phyloP scores from a whole-genome alignment of 2,329 filamentous ascomycete species.

The Xylariomycetidae sp. region DNA sequence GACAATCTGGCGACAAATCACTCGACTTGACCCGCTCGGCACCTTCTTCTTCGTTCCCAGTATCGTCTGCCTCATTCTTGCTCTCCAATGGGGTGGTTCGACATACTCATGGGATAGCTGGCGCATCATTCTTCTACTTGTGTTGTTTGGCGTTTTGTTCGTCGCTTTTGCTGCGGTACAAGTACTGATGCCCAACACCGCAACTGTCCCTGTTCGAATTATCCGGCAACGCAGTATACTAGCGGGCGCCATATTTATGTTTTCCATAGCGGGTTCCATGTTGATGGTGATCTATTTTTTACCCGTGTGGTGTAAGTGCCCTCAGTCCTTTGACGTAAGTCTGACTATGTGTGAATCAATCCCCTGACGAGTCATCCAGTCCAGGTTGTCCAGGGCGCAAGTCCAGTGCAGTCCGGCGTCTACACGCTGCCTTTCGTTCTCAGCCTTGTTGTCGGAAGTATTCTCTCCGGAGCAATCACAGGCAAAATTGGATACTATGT shows the following conservation, averaged over 20 bases:
- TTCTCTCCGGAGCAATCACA: conserved; percentile 43
- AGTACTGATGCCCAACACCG: conserved; percentile 47
- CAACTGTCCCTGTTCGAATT: conserved; percentile 51
- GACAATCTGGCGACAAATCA: conserved; percentile 36
- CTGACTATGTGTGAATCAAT: no score
- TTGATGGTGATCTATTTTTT: conserved; percentile 51
- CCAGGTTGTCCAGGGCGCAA: conserved; percentile 50
- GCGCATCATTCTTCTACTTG: conserved; percentile 50
- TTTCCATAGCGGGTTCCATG: conserved; percentile 37
- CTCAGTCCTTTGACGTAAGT: no score
- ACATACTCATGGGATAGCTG: conserved; percentile 45
- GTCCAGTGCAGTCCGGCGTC: conserved; percentile 51
- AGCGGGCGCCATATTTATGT: conserved; percentile 32
- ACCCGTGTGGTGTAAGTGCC: conserved; percentile 46
- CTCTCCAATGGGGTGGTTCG: conserved; percentile 58
- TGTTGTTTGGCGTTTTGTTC: conserved; percentile 42
- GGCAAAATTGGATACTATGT: conserved; percentile 56
- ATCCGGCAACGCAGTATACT: conserved; percentile 52
- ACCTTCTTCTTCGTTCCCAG: conserved; percentile 56
- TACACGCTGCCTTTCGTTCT: conserved; percentile 54
- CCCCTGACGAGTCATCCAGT: no score
- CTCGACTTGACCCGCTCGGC: conserved; percentile 51
- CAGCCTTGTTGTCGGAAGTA: conserved; percentile 48
- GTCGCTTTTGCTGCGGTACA: conserved; percentile 48
- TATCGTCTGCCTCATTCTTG: conserved; percentile 56